Conservation (phyloP, 176 grass and related monocot species). For the Triticum dicoccoides region DNA sequence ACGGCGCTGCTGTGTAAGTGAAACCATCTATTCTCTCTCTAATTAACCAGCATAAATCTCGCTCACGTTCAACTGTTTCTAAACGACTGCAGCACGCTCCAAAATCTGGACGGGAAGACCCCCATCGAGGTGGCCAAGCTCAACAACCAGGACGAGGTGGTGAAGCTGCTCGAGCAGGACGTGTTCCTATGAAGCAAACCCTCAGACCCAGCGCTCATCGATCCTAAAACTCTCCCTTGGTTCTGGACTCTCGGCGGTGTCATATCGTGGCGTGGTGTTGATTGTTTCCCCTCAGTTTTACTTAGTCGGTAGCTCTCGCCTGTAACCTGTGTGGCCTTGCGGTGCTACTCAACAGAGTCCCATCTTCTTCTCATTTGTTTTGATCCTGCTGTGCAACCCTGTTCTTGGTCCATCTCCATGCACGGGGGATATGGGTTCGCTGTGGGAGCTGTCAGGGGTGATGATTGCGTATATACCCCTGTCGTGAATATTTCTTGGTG, state of each 20-base stretch:
- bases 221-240: not conserved
- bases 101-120: constrained; percentile 87
- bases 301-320: constrained; percentile 16
- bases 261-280: not conserved
- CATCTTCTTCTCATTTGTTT: not conserved
- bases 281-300: not conserved
- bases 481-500: not conserved
- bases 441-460: not conserved
- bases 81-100: constrained; percentile 53
- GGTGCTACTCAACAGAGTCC: not conserved
- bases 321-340: constrained; percentile 16
- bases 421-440: not conserved
- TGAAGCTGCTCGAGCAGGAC: constrained; percentile 91
- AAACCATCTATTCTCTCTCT: not conserved
- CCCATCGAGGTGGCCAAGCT: constrained; percentile 80
- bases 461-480: not conserved
- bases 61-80: not conserved
- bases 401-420: too few relatives aligned
- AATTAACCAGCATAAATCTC: not conserved
- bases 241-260: not conserved
- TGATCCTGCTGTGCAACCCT: not conserved
- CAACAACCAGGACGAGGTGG: constrained; percentile 76
- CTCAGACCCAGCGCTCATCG: not conserved
- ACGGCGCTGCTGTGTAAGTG: constrained; percentile 91
- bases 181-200: constrained; percentile 58